Evolutionary conservation across 331 rosid species (phyloP).

Genomic region (Ulmus americana): DNA sequence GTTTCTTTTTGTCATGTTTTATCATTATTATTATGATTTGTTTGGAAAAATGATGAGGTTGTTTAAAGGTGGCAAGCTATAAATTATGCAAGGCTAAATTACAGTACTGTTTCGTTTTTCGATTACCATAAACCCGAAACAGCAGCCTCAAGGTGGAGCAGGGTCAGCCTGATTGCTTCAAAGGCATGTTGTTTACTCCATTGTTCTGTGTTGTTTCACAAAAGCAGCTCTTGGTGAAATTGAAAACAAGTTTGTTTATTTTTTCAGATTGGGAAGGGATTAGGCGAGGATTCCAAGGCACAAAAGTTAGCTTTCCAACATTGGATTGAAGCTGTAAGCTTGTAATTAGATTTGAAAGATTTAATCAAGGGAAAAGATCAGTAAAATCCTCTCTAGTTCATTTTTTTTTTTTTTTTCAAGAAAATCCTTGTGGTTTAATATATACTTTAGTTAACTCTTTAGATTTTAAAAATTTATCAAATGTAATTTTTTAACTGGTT

Average conservation of each 20-base stretch:
- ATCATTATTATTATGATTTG: too few relatives aligned
- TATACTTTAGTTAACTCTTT: too few relatives aligned
- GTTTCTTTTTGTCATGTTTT: not conserved
- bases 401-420: not conserved
- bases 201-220: not conserved
- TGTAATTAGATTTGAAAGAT: not conserved
- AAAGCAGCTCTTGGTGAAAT: not conserved
- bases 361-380: too few relatives aligned
- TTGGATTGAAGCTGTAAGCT: conserved; percentile 28
- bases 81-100: conserved; percentile 20
- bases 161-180: conserved; percentile 23
- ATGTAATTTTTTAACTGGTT: too few relatives aligned
- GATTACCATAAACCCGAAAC: conserved; percentile 23
- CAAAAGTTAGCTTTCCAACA: conserved; percentile 24
- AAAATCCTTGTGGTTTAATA: not conserved
- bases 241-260: not conserved
- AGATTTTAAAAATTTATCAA: too few relatives aligned
- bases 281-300: conserved; percentile 19
- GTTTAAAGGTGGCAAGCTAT: conserved; percentile 25
- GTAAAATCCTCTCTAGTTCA: too few relatives aligned
- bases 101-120: conserved; percentile 20
- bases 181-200: conserved; percentile 10
- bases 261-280: conserved; percentile 22
- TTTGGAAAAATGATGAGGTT: not conserved
- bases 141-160: conserved; percentile 12